These are phyloP conservation scores for Leccinum ochraceum DNA, from an alignment of 768 basidiomycete genomes.

Conservation along the genomic window DNA sequence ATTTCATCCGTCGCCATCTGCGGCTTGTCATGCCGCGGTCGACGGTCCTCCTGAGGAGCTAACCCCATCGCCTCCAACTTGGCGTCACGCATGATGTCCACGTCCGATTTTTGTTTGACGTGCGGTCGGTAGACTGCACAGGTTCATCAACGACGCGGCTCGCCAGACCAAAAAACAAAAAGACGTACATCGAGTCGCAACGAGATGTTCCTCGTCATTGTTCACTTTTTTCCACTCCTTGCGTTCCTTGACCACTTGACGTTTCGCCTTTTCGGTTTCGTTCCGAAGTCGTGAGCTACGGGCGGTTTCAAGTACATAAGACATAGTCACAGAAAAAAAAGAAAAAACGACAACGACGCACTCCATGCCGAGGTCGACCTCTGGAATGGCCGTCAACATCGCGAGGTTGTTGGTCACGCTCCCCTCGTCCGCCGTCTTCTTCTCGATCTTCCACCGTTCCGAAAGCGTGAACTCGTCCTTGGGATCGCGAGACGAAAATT, in stretches of 20 bases:
- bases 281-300: conserved; percentile 84
- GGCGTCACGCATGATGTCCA: no score
- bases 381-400: conserved; percentile 98
- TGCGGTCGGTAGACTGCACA: conserved; percentile 56
- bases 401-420: conserved; percentile 90
- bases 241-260: conserved; percentile 74
- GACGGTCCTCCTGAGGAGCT: no score
- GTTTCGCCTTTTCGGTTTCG: conserved; percentile 95
- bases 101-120: no score
- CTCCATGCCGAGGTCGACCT: conserved; percentile 99
- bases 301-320: no score
- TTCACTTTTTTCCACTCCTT: conserved; percentile 54
- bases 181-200: conserved; percentile 80
- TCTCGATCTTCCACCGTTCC: conserved; percentile 55
- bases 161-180: not conserved
- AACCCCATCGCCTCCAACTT: no score
- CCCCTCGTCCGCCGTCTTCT: conserved; percentile 73
- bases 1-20: no score
- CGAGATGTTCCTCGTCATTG: conserved; percentile 80
- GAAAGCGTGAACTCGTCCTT: no score
- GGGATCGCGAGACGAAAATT: no score
- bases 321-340: not conserved
- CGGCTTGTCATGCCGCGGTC: no score
- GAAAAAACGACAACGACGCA: conserved; percentile 43
- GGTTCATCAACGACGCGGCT: not conserved